Evolutionary conservation across 441 rosid genomes (phyloP).

Genomic region (Adansonia gregorii): DNA sequence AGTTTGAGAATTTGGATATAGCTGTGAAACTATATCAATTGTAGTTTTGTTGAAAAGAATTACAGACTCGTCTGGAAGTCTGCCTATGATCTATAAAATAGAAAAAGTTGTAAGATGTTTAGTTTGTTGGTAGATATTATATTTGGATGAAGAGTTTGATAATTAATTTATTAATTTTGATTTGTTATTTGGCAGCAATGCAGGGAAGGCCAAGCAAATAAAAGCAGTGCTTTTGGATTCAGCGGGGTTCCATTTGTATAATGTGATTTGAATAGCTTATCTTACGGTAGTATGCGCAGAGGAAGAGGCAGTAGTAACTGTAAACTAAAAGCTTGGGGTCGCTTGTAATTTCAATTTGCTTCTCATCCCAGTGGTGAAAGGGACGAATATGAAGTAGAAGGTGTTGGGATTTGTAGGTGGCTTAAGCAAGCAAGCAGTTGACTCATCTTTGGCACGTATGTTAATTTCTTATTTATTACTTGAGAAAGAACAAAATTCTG

Average conservation of each 20-base stretch:
- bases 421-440: background rate
- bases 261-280: slow-evolving; percentile 27
- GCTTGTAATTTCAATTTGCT: slow-evolving; percentile 25
- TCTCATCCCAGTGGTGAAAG: slow-evolving; percentile 9
- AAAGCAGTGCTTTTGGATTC: slow-evolving; percentile 46
- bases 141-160: slow-evolving; percentile 22
- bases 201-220: slow-evolving; percentile 65
- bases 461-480: background rate
- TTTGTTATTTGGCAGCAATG: slow-evolving; percentile 52
- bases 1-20: background rate
- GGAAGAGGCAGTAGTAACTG: slow-evolving; percentile 27
- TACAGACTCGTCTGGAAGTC: background rate
- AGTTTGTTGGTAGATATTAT: background rate
- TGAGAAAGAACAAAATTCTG: background rate
- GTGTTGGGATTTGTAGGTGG: background rate
- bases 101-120: background rate
- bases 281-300: slow-evolving; percentile 6
- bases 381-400: background rate
- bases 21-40: background rate
- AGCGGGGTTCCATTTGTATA: slow-evolving; percentile 38
- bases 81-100: background rate
- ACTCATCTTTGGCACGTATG: slow-evolving; percentile 16
- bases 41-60: background rate
- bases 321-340: slow-evolving; percentile 20
- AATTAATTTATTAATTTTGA: background rate